Evolutionary conservation across 371 early-diverging fungal species (phyloP).

Genomic region (Zopfochytrium polystomum): DNA sequence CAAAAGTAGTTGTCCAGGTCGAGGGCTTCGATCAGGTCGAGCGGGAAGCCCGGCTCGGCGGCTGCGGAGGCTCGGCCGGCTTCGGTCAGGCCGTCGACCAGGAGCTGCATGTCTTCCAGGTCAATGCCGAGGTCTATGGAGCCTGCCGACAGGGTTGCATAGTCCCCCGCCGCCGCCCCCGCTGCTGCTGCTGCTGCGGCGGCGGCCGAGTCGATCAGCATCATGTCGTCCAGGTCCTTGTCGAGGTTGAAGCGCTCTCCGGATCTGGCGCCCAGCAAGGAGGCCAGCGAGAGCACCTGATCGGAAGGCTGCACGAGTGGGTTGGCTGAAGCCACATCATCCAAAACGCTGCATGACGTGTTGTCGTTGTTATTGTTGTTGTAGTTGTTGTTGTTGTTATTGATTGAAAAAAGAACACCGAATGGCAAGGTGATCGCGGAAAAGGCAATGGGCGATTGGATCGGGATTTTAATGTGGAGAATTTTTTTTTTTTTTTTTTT

Average conservation of each 20-base stretch:
- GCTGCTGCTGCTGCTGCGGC: no score
- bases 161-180: neutral
- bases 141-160: neutral
- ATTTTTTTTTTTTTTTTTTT: no score
- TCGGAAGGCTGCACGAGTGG: neutral
- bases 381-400: no score
- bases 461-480: no score
- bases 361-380: no score
- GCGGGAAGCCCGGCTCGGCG: neutral
- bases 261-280: no score
- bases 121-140: neutral
- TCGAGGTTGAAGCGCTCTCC: no score
- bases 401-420: no score
- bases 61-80: neutral
- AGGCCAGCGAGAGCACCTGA: neutral
- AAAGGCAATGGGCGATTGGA: no score
- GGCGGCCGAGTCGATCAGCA: no score
- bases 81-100: neutral
- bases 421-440: no score
- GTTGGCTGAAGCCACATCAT: neutral
- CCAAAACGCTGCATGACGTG: neutral
- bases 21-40: neutral
- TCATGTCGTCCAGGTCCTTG: no score
- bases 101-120: neutral
- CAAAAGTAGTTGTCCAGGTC: slow-evolving; percentile 1